Evolutionary conservation across 2,329 filamentous ascomycete species (phyloP), one percentile per base, ranked within the genome.

Genomic region (Clonostachys rhizophaga): DNA sequence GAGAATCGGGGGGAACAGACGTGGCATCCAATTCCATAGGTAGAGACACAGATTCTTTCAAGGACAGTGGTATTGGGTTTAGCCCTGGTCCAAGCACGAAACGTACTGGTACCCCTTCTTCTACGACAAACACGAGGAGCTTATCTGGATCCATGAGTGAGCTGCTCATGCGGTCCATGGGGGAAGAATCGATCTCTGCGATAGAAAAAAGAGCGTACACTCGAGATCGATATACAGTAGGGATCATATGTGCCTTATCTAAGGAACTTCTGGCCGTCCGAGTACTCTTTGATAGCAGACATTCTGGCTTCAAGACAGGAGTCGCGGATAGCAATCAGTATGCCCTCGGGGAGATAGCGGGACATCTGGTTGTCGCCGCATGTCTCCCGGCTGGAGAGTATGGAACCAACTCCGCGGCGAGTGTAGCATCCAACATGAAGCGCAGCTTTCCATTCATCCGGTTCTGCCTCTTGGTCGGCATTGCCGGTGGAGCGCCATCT

Each of bases 401-500:
- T 61, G 0, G 55, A 2, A 51, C 42, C 3, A 50, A 47, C 16
- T 49, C 47, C 11, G 52, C 52, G 3, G 49, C 61, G 1, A 53
- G 13, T 8, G 60, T 59, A 3, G 61, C 54, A 2, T 49, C 34
- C 7, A 46, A 59, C 34, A 58, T 66, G 54, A 41, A 56, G 1
- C 54, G 48, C 4, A 66, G 54, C 45, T 67, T 64, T 36, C 14
- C 14, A 8, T 54, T 58, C 7, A 35, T 69, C 5, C 45, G 54
- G 9, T 49, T 65, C 5, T 56, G 58, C 3, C 43, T 67, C 4
- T 54, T 67, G 49, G 63, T 67, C 2, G 64, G 64, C 12, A 59
- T 65, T 5, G 65, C 57, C 1, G 64, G 62, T 12, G 64, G 63
- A 7, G 60, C 55, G 1, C 65, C 64, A 52, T 69, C 45, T 40